A percentile compares a stretch with the other conserved stretches of the same genome.
These are phyloP conservation scores for Entamoeba histolytica DNA, from an alignment of 208 protist genomes.

Conservation along the genomic window DNA sequence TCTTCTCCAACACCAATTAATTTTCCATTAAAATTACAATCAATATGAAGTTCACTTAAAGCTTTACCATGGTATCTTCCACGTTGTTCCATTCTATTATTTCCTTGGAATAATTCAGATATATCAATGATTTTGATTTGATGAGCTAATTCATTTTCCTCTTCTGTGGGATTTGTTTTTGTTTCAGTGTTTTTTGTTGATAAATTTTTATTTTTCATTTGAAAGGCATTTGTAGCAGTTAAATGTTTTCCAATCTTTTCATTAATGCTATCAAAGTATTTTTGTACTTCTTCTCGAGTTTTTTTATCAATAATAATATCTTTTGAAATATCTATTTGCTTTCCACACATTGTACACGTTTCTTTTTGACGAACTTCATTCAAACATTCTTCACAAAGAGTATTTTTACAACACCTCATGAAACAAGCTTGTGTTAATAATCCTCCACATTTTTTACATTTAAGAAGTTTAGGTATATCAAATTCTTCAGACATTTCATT, in stretches of 20 bases:
- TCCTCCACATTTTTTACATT: neutral
- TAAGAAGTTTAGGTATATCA: neutral
- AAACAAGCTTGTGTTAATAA: neutral
- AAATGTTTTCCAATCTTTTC: neutral
- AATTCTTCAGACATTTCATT: neutral
- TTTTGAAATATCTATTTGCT: neutral
- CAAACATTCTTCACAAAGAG: neutral
- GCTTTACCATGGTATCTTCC: too few relatives aligned
- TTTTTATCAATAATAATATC: neutral
- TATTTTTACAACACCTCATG: neutral
- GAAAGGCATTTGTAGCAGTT: too few relatives aligned
- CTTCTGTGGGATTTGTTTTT: too few relatives aligned
- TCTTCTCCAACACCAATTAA: too few relatives aligned
- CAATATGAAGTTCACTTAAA: too few relatives aligned
- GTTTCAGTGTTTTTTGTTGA: too few relatives aligned
- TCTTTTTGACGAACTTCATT: neutral
- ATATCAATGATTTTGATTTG: too few relatives aligned
- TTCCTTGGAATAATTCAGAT: too few relatives aligned
- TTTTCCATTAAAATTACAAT: too few relatives aligned
- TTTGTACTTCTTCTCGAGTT: neutral
- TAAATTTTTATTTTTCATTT: too few relatives aligned
- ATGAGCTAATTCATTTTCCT: too few relatives aligned
- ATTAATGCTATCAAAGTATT: neutral
- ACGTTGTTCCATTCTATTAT: too few relatives aligned
- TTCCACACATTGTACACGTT: neutral